These are phyloP conservation scores for Russula sp. DNA, from an alignment of 768 basidiomycete species.

Conservation along the genomic window DNA sequence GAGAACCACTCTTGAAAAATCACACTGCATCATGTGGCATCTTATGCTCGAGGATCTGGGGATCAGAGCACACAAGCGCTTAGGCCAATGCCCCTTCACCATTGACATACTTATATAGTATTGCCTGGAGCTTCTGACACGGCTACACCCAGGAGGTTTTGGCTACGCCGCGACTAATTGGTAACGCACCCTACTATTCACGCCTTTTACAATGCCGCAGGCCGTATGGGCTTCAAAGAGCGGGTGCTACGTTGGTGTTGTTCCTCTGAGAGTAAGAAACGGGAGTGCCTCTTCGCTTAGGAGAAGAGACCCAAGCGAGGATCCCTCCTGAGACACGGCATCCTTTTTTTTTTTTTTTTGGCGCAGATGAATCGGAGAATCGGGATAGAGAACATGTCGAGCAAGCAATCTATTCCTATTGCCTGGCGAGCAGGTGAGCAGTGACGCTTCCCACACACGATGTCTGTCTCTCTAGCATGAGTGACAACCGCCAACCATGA, in stretches of 20 bases:
- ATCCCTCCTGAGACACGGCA: neutral
- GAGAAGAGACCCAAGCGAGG: slow-evolving; percentile 28
- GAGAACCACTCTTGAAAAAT: neutral
- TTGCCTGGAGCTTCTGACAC: neutral
- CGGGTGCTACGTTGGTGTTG: slow-evolving; percentile 44
- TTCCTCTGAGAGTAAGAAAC: slow-evolving; percentile 21
- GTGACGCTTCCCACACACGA: too few species aligned
- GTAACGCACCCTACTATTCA: neutral
- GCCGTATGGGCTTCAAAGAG: slow-evolving; percentile 44
- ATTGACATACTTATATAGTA: neutral
- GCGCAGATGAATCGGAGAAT: neutral
- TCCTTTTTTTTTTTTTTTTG: slow-evolving; percentile 27
- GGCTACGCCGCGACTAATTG: neutral
- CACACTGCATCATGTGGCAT: neutral
- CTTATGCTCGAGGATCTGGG: slow-evolving; percentile 36
- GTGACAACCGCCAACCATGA: too few species aligned
- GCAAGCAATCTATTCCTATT: neutral
- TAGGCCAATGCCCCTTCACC: too few species aligned
- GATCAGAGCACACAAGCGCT: slow-evolving; percentile 14
- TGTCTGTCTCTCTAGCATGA: neutral
- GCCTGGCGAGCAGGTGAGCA: too few species aligned
- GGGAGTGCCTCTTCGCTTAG: slow-evolving; percentile 15
- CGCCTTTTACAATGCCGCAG: neutral
- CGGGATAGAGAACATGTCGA: neutral
- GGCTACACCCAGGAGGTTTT: too few species aligned